Evolutionary conservation across 1,139 yeast genomes (phyloP), one percentile per base, ranked within the genome.

Genomic region (Protomyces macrosporus): DNA sequence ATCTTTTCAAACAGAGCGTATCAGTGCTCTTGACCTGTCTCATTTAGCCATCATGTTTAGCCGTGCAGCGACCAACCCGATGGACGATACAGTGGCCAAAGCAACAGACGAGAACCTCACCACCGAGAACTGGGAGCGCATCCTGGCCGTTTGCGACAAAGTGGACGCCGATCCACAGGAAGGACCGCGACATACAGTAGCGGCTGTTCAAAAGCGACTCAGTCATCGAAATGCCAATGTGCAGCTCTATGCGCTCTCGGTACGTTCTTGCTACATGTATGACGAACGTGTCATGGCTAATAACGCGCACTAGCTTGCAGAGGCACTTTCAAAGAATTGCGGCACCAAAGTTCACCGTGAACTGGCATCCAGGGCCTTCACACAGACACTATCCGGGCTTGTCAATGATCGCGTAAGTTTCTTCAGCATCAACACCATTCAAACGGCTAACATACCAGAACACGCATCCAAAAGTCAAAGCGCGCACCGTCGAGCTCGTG

Each of bases 21-120:
- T 23, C 23, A 23, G 23, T 23, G 23, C 39, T 12, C 9, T 36
- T 12, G 9, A 36, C 39, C 39, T 12, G 3, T 36, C 39, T 2
- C 39, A 1, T 36, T 3, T 9, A 45, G 48, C 23, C 30, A 50
- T 35, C 45, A 64, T 64, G 66, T 60, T 60, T 30, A 51, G 56
- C 7, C 61, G 64, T 16, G 53, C 61, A 9, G 39, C 51, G 54
- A 37, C 45, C 6, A 54, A 55, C 30, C 60, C 66, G 14, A 30
- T 60, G 57, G 64, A 65, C 39, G 61, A 60, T 10, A 37, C 33
- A n/a, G 64, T 81, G 63, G 79, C 75, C 64, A 82, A 82, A 71
- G 96, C 97, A n/a, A 91, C 98, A 0, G 93, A 88, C 70, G 85
- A 87, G 37, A 84, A 87, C n/a, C 78, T 90, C 53, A 84, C 91